Conservation (phyloP, 2,329 filamentous ascomycete species). For the Talaromyces sp. region DNA sequence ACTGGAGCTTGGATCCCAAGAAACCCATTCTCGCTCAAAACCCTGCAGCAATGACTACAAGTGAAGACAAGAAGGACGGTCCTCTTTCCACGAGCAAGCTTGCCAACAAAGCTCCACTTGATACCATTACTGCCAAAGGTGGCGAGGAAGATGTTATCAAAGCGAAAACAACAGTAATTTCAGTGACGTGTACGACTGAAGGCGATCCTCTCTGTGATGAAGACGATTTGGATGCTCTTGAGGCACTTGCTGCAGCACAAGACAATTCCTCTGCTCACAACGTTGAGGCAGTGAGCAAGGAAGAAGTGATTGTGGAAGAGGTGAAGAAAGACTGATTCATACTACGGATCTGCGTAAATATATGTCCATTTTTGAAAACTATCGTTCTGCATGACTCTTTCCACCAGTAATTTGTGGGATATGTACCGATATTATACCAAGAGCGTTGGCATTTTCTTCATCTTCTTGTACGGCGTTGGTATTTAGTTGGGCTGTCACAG, state of each 20-base stretch:
- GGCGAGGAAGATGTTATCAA: conserved; percentile 11
- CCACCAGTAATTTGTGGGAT: background rate
- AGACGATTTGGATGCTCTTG: conserved; percentile 37
- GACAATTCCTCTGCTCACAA: conserved; percentile 5
- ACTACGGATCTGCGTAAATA: background rate
- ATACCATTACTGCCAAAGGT: background rate
- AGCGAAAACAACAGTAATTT: conserved; percentile 14
- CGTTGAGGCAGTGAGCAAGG: background rate
- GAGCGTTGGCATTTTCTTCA: background rate
- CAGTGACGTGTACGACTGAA: conserved; percentile 8
- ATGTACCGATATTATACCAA: background rate
- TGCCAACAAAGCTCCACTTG: conserved; percentile 6
- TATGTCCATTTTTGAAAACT: background rate
- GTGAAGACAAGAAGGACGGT: conserved; percentile 6
- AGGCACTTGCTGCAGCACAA: conserved; percentile 34
- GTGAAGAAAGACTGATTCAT: background rate
- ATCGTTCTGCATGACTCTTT: background rate
- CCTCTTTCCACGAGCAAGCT: conserved; percentile 13
- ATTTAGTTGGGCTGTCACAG: background rate
- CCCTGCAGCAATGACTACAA: background rate
- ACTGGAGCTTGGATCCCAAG: conserved; percentile 64
- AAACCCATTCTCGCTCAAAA: conserved; percentile 9
- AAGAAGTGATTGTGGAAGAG: conserved; percentile 3
- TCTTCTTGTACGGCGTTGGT: background rate
- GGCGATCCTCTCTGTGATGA: conserved; percentile 34